Evolutionary conservation across 495 filamentous ascomycete genomes (phyloP).

Genomic region (Trichoderma orchidacearum): DNA sequence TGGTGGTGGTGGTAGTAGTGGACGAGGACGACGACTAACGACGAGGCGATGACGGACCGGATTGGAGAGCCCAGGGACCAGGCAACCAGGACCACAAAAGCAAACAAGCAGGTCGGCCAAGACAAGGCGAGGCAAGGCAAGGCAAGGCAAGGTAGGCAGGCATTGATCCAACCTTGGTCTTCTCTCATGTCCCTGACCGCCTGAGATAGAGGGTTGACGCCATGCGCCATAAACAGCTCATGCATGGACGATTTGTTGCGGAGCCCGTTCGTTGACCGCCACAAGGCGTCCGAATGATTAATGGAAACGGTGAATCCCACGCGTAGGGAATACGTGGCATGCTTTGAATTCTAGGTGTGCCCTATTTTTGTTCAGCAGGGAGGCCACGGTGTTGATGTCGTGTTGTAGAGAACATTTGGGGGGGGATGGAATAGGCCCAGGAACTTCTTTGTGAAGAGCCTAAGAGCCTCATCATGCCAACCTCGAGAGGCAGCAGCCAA

Average conservation of each 20-base stretch:
- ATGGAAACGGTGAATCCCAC: background rate
- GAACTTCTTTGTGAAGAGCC: background rate
- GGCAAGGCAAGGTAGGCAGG: background rate
- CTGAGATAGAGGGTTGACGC: background rate
- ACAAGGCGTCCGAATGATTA: background rate
- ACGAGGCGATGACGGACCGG: background rate
- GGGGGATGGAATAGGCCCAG: no score
- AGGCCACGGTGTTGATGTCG: no score
- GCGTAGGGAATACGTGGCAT: background rate
- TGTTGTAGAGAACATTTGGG: no score
- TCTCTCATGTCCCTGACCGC: background rate
- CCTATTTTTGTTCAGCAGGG: background rate
- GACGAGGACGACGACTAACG: background rate
- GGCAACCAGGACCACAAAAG: background rate
- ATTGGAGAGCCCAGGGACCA: background rate
- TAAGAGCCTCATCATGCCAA: background rate
- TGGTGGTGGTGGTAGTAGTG: background rate
- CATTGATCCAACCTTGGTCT: background rate
- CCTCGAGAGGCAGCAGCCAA: background rate
- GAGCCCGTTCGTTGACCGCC: background rate
- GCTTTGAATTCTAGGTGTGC: background rate
- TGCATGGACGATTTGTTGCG: background rate
- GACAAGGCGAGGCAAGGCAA: background rate
- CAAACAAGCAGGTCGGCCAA: background rate
- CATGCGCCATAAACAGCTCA: conserved; percentile 1